phyloP scores from a whole-genome alignment of 2,329 filamentous ascomycete species.

The Cercospora sp. region DNA sequence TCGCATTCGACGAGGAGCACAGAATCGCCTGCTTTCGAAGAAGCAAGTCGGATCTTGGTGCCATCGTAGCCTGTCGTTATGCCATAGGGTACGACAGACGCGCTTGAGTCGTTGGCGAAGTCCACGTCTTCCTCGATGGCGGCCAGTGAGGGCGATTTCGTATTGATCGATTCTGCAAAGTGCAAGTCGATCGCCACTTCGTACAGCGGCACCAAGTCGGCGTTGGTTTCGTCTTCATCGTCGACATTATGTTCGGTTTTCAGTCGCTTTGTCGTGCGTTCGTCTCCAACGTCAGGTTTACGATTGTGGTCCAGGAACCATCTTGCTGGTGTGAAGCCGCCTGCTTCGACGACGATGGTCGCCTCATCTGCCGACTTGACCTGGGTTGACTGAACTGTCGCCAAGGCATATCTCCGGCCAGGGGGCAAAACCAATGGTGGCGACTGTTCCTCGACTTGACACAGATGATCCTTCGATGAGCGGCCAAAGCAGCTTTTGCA shows the following conservation, averaged over 20 bases:
- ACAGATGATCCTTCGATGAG: not conserved
- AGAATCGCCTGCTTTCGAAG: conserved; percentile 19
- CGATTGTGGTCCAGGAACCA: conserved; percentile 37
- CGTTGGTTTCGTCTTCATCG: not conserved
- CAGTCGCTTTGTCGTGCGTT: conserved; percentile 32
- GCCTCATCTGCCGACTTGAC: conserved; percentile 32
- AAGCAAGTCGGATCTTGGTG: conserved; percentile 27
- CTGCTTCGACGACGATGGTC: conserved; percentile 37
- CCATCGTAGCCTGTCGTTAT: conserved; percentile 25
- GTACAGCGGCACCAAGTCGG: conserved; percentile 30
- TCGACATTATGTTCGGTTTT: conserved; percentile 18
- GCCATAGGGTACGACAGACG: conserved; percentile 26
- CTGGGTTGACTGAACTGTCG: conserved; percentile 32
- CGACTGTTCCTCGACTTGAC: not conserved
- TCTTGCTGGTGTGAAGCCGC: conserved; percentile 34
- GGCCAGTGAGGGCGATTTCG: conserved; percentile 11
- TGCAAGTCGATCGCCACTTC: conserved; percentile 34
- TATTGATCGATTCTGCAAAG: conserved; percentile 29
- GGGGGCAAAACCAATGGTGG: conserved; percentile 24
- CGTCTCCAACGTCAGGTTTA: conserved; percentile 15
- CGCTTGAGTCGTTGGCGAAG: conserved; percentile 23
- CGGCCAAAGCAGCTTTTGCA: not conserved
- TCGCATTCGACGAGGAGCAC: conserved; percentile 32
- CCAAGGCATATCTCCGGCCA: conserved; percentile 26
- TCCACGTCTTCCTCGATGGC: conserved; percentile 28